Percentiles rank a stretch among this genome's conserved stretches.
Evolutionary conservation across 768 basidiomycete genomes (phyloP).

Genomic region (Royoungia palumana): DNA sequence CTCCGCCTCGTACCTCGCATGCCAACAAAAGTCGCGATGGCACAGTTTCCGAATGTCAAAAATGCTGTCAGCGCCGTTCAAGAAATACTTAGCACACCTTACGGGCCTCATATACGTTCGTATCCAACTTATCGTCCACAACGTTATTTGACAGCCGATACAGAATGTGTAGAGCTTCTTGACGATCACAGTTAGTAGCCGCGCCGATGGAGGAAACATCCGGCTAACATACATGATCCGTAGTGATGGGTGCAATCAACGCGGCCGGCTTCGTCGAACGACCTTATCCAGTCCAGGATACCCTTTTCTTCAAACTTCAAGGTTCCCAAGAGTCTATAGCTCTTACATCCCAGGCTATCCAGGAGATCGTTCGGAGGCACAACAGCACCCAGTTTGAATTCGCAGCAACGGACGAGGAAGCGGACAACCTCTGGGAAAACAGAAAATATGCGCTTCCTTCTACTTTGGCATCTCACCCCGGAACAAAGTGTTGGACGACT

Average conservation of each 20-base stretch:
- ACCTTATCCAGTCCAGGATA: constrained; percentile 69
- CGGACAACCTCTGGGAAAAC: constrained; percentile 76
- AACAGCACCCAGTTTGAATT: constrained; percentile 68
- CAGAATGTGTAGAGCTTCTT: constrained; percentile 86
- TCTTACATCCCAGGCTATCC: constrained; percentile 55
- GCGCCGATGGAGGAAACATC: background rate
- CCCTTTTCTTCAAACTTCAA: constrained; percentile 90
- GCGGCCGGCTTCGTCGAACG: constrained; percentile 54
- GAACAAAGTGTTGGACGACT: constrained; percentile 74
- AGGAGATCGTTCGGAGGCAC: constrained; percentile 62
- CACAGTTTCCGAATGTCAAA: constrained; percentile 78
- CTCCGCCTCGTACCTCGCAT: constrained; percentile 75
- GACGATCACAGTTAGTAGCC: constrained; percentile 62
- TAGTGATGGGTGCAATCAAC: constrained; percentile 80
- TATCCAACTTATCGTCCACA: background rate
- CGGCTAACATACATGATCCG: background rate
- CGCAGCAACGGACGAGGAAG: constrained; percentile 71
- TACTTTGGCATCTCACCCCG: constrained; percentile 61
- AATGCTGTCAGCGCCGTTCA: constrained; percentile 78
- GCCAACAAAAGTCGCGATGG: constrained; percentile 85
- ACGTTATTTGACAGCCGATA: background rate
- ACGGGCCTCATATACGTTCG: constrained; percentile 73
- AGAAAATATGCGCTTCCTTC: constrained; percentile 82
- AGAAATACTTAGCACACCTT: constrained; percentile 68
- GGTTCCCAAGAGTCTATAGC: constrained; percentile 61